Evolutionary conservation across 352 stramenopile genomes (phyloP), one percentile per base, ranked within the genome.

Genomic region (Globisporangium spinosum): DNA sequence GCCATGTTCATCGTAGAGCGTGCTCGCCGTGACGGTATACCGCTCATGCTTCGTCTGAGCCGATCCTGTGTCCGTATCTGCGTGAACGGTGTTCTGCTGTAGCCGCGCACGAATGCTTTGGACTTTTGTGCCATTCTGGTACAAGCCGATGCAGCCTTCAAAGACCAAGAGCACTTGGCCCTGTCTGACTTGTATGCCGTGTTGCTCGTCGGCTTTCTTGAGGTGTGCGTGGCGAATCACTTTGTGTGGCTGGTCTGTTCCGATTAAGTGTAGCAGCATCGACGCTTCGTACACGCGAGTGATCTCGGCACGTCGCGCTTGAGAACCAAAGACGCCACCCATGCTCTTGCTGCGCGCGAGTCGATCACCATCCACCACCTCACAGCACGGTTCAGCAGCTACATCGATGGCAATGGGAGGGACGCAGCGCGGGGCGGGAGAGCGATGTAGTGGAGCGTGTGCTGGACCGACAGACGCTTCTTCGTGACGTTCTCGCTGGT

Each of bases 201-300:
- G 66, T 1, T 77, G 71, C 1, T 76, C 71, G 13, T 89, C 78
- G 0, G 71, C 74, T 64, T 75, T 77, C 49, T 77, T 76, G 25
- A 91, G 64, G n/a, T 77, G 77, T 1, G 82, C 79, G 58, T 85
- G 62, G 12, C 67, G 67, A 29, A 88, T 75, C 22, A 90, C 77
- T n/a, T 74, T 70, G 43, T 90, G 74, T 34, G 72, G 73, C 20
- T 77, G 75, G 40, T 89, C 78, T 13, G 71, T 69, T 17, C 80
- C 80, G 47, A 91, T 86, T 40, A 91, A 73, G 40, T 87, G 78
- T 55, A 91, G 70, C 49, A 91, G 78, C 22, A 82, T 86, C 27
- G 80, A 89, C 7, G 67, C 70, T 20, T 90, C 80, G 56, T 87
- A 91, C 13, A 91, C 66, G 23, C 67, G 67, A 15, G 69, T 64